Evolutionary conservation across 23 red algal genomes (phyloP), one percentile per base, ranked within the genome.

Genomic region (Cyanidiococcus yangmingshanensis): DNA sequence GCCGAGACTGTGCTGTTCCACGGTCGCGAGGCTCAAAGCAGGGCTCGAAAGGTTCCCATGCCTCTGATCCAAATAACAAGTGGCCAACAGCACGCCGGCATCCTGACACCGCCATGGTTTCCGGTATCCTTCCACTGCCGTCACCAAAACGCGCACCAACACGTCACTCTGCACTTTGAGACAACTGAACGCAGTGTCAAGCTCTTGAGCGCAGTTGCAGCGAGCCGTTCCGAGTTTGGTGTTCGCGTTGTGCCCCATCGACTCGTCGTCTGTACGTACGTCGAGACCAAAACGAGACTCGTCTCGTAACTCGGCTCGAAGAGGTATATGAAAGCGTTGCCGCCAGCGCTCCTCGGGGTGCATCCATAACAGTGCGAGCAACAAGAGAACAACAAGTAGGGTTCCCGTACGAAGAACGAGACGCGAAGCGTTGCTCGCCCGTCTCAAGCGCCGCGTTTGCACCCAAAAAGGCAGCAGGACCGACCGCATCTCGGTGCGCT

Each of bases 101-200:
- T 71, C n/a, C 27, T 71, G 63, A 71, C 63, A 71, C 12, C 63
- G 63, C 63, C 63, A 35, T 29, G 63, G 63, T 35, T 71, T 35
- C 63, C 12, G 12, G 45, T 54, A 71, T 3, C 63, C 27, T 12
- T 17, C 12, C 63, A 29, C 32, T 29, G 32, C 27, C 63, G 63
- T 71, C 63, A 71, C 21, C 21, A 71, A 30, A 12, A 30, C 63
- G 3, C 63, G 7, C 27, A 71, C n/a, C 63, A 71, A 71, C 7
- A 71, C 63, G n/a, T 71, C 63, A 29, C n/a, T 71, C 27, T 71
- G 63, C 7, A 35, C 32, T 35, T 71, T 71, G 7, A 71, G 27
- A 30, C 63, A 71, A 29, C 27, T 35, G 27, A 32, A 71, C 63
- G 32, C 63, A 7, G 63, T 35, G 27, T 71, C 32, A 7, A 71